phyloP scores from a whole-genome alignment of 1,284 basidiomycete genomes.

The Irpex rosettiformis region DNA sequence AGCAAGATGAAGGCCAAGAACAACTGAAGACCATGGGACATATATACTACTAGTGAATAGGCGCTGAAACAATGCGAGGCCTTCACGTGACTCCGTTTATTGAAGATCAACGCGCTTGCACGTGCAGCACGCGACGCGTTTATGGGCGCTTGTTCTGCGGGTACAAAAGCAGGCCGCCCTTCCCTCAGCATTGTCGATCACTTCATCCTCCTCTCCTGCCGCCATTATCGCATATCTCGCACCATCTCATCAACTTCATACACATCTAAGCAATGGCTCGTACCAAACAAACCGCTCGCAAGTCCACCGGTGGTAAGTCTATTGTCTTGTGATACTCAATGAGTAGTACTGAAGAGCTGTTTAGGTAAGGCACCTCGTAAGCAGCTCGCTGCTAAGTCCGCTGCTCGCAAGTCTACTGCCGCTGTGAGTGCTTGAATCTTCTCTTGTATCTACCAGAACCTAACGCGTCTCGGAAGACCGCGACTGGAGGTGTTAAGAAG shows the following conservation, averaged over 20 bases:
- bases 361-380: constrained; percentile 84
- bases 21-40: background rate
- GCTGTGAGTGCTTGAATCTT: constrained; percentile 14
- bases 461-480: constrained; percentile 25
- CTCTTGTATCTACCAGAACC: background rate
- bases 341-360: background rate
- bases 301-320: constrained; percentile 75
- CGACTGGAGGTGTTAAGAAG: constrained; percentile 95
- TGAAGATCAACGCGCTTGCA: constrained; percentile 22
- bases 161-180: constrained; percentile 18
- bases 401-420: constrained; percentile 41
- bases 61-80: too few relatives aligned
- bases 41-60: too few relatives aligned
- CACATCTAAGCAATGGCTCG: constrained; percentile 39
- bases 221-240: background rate
- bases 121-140: constrained; percentile 24
- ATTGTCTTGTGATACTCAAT: background rate
- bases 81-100: constrained; percentile 23
- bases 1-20: constrained; percentile 7
- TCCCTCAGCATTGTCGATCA: constrained; percentile 8
- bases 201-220: constrained; percentile 4
- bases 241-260: background rate
- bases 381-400: constrained; percentile 78
- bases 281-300: constrained; percentile 82
- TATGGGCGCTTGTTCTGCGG: constrained; percentile 5